Percentiles rank a stretch among this genome's conserved stretches.
Evolutionary conservation across 805 yeast species (phyloP).

Genomic region (Teunomyces aglyptinius): DNA sequence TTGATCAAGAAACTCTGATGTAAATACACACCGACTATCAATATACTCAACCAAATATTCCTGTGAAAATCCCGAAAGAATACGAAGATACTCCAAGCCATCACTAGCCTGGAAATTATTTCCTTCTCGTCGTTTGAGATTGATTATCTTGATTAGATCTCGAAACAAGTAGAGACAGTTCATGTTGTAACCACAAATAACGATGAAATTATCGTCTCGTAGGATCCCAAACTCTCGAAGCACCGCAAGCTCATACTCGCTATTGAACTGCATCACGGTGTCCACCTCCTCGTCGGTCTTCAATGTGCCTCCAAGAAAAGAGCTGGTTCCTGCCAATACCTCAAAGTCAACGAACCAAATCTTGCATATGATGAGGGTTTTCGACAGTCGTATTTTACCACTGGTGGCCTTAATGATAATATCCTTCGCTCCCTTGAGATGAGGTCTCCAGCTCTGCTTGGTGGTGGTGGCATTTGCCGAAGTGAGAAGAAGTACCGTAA

Average conservation of each 20-base stretch:
- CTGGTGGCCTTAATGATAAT: conserved; percentile 51
- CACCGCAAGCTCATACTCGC: conserved; percentile 29
- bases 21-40: conserved; percentile 24
- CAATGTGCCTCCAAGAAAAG: conserved; percentile 56
- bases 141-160: conserved; percentile 40
- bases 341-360: conserved; percentile 59
- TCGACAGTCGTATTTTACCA: conserved; percentile 28
- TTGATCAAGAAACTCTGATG: conserved; percentile 21
- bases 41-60: conserved; percentile 29
- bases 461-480: conserved; percentile 56
- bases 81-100: conserved; percentile 21
- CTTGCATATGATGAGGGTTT: conserved; percentile 51
- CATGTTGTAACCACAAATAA: conserved; percentile 49
- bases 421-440: conserved; percentile 62
- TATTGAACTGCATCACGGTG: conserved; percentile 24
- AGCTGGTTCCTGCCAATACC: conserved; percentile 53
- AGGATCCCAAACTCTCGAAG: conserved; percentile 43
- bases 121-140: conserved; percentile 19
- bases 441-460: conserved; percentile 61
- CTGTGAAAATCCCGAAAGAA: conserved; percentile 30
- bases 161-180: conserved; percentile 33
- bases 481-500: conserved; percentile 67
- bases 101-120: conserved; percentile 14
- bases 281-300: conserved; percentile 47
- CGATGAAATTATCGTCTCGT: conserved; percentile 46